A percentile compares a stretch with the other conserved stretches of the same genome.
Evolutionary conservation across 768 basidiomycete genomes (phyloP).

Genomic region (Xerocomellus intermedius): DNA sequence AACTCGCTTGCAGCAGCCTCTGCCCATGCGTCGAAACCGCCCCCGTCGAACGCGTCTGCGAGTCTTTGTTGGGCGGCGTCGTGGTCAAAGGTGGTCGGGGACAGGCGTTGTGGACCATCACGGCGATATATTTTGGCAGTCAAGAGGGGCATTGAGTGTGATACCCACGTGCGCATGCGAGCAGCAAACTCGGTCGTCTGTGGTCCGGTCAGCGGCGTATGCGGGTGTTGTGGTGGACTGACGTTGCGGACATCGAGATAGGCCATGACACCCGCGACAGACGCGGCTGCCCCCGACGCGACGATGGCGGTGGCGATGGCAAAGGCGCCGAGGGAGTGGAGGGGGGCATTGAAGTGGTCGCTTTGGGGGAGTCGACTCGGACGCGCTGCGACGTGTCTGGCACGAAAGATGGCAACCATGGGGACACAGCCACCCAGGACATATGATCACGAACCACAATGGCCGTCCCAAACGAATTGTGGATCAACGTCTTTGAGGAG

Average conservation of each 20-base stretch:
- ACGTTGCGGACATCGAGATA: conserved; percentile 57
- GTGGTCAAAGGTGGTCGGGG: too few relatives aligned
- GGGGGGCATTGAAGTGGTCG: conserved; percentile 45
- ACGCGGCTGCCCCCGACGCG: conserved; percentile 40
- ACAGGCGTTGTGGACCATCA: too few relatives aligned
- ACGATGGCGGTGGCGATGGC: conserved; percentile 63
- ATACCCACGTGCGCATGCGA: conserved; percentile 50
- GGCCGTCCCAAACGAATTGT: conserved; percentile 37
- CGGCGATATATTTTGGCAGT: conserved; percentile 51
- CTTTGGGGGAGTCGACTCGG: too few relatives aligned
- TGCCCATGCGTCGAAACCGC: too few relatives aligned
- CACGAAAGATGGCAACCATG: not conserved
- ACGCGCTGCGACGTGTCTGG: too few relatives aligned
- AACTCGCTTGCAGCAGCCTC: too few relatives aligned
- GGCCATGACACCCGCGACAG: conserved; percentile 49
- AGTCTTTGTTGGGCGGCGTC: too few relatives aligned
- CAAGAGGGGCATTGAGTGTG: conserved; percentile 45
- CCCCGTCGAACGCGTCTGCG: too few relatives aligned
- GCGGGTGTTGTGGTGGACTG: not conserved
- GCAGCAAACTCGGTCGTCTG: conserved; percentile 60
- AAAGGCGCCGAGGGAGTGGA: conserved; percentile 63
- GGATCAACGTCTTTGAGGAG: conserved; percentile 39
- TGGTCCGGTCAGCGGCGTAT: not conserved
- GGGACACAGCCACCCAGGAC: not conserved
- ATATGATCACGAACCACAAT: conserved; percentile 9